phyloP scores from a whole-genome alignment of 768 basidiomycete genomes.

The Rhizopogon salebrosus region DNA sequence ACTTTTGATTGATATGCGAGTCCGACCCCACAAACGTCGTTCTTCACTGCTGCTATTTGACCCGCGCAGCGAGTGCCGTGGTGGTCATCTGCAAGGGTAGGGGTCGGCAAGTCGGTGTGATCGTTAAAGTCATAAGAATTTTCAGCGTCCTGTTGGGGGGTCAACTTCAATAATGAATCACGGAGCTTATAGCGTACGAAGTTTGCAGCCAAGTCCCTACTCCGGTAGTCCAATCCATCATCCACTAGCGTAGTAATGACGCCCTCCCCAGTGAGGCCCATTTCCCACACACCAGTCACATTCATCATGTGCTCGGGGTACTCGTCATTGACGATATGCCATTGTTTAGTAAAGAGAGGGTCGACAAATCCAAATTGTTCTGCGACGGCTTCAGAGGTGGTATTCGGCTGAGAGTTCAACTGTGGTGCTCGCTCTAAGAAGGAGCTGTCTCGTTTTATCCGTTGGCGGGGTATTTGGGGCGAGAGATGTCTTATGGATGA shows the following conservation, averaged over 20 bases:
- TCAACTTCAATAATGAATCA: background rate
- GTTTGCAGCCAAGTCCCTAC: conserved; percentile 82
- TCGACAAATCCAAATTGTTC: conserved; percentile 66
- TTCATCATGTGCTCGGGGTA: conserved; percentile 85
- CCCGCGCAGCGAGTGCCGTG: conserved; percentile 98
- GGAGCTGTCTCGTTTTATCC: conserved; percentile 48
- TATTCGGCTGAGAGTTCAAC: conserved; percentile 18
- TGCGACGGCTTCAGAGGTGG: conserved; percentile 43
- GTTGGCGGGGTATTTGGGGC: conserved; percentile 60
- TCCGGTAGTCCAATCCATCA: conserved; percentile 90
- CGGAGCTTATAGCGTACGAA: conserved; percentile 50
- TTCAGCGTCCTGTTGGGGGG: conserved; percentile 58
- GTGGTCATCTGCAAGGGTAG: conserved; percentile 84
- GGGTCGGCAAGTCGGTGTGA: conserved; percentile 81
- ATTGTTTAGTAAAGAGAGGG: conserved; percentile 80
- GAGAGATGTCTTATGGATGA: conserved; percentile 57
- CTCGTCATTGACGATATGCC: conserved; percentile 92
- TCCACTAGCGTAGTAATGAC: conserved; percentile 88
- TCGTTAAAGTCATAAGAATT: conserved; percentile 98
- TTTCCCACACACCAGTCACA: conserved; percentile 87
- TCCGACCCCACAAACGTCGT: conserved; percentile 91
- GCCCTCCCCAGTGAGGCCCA: conserved; percentile 84
- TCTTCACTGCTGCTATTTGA: conserved; percentile 89
- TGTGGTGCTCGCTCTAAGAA: conserved; percentile 43
- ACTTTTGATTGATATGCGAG: conserved; percentile 90